Evolutionary conservation across 2,329 filamentous ascomycete genomes (phyloP).

Genomic region (Fusarium verrucosum): DNA sequence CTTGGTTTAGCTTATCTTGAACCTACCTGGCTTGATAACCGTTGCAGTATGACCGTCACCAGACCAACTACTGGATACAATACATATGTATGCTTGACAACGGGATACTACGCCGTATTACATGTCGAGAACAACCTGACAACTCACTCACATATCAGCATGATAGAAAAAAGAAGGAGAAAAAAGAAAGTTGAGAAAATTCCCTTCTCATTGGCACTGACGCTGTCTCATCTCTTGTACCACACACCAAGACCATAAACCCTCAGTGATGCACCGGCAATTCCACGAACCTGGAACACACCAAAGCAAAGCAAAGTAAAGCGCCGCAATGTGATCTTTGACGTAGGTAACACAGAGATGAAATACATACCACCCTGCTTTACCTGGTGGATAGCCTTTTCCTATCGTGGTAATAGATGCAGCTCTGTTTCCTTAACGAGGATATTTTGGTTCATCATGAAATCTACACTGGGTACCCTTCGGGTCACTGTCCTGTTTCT

Average conservation of each 20-base stretch:
- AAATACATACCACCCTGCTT: not conserved
- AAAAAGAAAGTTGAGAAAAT: no score
- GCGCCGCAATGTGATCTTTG: slow-evolving; percentile 1
- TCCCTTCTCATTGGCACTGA: not conserved
- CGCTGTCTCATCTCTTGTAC: slow-evolving; percentile 9
- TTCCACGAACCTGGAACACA: slow-evolving; percentile 39
- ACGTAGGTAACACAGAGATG: slow-evolving; percentile 17
- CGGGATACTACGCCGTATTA: not conserved
- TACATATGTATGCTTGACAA: not conserved
- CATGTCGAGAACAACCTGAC: not conserved
- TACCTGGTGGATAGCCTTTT: slow-evolving; percentile 4
- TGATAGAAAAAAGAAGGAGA: not conserved
- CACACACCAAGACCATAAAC: slow-evolving; percentile 1
- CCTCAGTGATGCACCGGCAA: slow-evolving; percentile 20
- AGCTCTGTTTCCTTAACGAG: not conserved
- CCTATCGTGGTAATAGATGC: slow-evolving; percentile 8
- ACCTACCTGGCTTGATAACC: not conserved
- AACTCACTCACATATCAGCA: not conserved
- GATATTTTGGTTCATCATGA: not conserved
- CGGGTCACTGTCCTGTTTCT: no score
- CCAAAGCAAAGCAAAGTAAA: slow-evolving; percentile 27
- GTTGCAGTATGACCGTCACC: slow-evolving; percentile 6
- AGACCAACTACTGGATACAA: not conserved
- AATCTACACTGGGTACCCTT: not conserved
- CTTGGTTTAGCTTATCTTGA: not conserved